Evolutionary conservation across 1,284 basidiomycete species (phyloP), one percentile per base, ranked within the genome.

Genomic region (Fomitopsis palustris): DNA sequence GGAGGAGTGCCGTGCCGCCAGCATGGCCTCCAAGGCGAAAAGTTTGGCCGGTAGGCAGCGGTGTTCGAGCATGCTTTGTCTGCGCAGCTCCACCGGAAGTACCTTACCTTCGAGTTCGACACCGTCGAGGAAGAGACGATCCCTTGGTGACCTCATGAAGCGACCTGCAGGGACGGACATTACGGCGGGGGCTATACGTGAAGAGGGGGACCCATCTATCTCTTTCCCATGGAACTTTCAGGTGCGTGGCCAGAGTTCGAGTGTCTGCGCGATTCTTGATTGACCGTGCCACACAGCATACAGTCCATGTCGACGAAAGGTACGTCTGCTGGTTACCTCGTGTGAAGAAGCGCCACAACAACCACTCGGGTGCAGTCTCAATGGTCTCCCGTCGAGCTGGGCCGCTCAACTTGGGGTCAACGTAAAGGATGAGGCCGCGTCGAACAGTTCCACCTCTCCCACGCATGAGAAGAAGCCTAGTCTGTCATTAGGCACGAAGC

Each of bases 181-280:
- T 19, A n/a, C 25, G 19, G 16, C 6, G 47, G 16, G 10, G 35
- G 12, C 5, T 25, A 37, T 37, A 10, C 29, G 23, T 12, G 49
- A 33, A 10, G 35, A 42, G 19, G 49, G 56, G 5, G 56, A 57
- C n/a, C 47, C 38, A 29, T 35, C 27, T 6, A 58, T 58, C 41
- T 58, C 57, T 5, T 58, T 33, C 45, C 57, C 57, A 23, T 58
- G 57, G 57, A 58, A 58, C 52, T 58, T 58, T 21, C 39, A 58
- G 57, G 57, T 54, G 27, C 14, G 51, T 19, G 17, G 6, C 42
- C 25, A 7, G 47, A 7, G 12, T 12, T 51, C 31, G 35, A 33
- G 10, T 21, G 21, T 51, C n/a, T 56, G 47, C 25, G 12, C 35
- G 35, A 37, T 9, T 37, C 35, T 8, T 23, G 23, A 17, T 17